Conservation (phyloP, 129 eudicot species). For the Tagetes patula region DNA sequence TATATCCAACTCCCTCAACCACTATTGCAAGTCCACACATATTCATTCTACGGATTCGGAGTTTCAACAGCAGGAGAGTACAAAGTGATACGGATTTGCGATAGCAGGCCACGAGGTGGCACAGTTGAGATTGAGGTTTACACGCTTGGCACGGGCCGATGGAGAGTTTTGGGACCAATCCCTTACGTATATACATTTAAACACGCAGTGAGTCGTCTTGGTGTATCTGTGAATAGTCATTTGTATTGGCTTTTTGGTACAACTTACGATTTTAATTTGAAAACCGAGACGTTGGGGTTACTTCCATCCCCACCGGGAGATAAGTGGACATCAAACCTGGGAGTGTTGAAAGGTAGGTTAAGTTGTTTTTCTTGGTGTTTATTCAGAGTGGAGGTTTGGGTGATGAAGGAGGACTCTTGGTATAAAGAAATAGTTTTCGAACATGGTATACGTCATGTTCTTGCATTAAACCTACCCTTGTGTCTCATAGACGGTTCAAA, state of each 20-base stretch:
- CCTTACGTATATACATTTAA: background rate
- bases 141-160: conserved; percentile 7
- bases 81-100: background rate
- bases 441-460: background rate
- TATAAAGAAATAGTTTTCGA: background rate
- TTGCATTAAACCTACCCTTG: background rate
- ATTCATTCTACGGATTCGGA: conserved; percentile 10
- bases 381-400: background rate
- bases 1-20: background rate
- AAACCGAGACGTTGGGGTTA: background rate
- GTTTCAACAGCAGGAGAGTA: background rate
- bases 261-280: background rate
- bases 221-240: background rate
- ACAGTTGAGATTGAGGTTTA: background rate
- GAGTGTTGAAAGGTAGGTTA: background rate
- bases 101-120: background rate
- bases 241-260: background rate
- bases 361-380: background rate
- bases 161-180: conserved; percentile 4
- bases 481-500: background rate
- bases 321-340: background rate
- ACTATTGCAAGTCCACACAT: too few relatives aligned
- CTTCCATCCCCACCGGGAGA: background rate
- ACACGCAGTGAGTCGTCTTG: background rate
- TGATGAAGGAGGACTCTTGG: background rate